These are phyloP conservation scores for Globisporangium emineosum DNA, from an alignment of 352 stramenopile species.

Conservation along the genomic window DNA sequence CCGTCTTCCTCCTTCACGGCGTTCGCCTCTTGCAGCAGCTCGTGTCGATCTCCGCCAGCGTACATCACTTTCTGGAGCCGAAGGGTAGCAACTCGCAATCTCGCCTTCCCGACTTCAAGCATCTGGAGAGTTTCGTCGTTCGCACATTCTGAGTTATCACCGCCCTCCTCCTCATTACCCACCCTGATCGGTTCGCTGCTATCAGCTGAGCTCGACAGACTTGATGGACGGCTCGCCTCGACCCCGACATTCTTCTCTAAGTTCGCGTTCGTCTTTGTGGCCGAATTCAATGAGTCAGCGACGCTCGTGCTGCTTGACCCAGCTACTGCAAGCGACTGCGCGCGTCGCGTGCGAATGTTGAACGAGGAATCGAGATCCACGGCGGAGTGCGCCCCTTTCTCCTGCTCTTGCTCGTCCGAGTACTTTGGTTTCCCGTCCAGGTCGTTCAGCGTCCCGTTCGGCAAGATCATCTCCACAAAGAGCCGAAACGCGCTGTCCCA, in stretches of 20 bases:
- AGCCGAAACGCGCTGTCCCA: constrained; percentile 45
- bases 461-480: constrained; percentile 46
- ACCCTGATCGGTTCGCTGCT: neutral
- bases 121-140: neutral
- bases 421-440: constrained; percentile 15
- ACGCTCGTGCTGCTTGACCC: neutral
- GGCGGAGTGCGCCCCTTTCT: neutral
- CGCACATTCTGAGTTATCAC: neutral
- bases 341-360: constrained; percentile 1
- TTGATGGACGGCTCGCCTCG: neutral
- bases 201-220: neutral
- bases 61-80: constrained; percentile 10
- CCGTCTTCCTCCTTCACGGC: constrained; percentile 11
- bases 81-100: neutral
- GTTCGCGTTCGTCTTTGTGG: neutral
- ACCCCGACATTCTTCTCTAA: neutral
- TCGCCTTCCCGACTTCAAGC: neutral
- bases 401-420: neutral
- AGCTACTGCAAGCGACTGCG: constrained; percentile 11
- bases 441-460: constrained; percentile 33
- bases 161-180: neutral
- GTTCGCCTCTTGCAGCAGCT: constrained; percentile 14
- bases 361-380: constrained; percentile 5
- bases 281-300: neutral
- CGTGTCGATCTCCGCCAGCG: constrained; percentile 1